Conservation (phyloP, 1,284 basidiomycete species). For the Ganoderma sp. region DNA sequence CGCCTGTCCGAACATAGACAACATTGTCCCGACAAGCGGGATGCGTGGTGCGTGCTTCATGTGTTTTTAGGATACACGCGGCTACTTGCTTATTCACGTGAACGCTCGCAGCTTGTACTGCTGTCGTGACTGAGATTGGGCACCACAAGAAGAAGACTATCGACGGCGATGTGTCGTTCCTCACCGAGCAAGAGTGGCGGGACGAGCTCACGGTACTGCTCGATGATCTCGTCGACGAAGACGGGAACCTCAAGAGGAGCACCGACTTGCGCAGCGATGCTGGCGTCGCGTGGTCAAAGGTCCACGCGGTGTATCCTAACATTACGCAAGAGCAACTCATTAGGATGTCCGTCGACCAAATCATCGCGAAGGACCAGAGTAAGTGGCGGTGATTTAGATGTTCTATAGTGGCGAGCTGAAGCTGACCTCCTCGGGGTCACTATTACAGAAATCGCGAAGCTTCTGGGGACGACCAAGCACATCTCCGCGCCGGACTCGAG, state of each 20-base stretch:
- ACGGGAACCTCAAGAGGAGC: constrained; percentile 57
- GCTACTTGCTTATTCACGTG: constrained; percentile 10
- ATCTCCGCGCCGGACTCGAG: constrained; percentile 58
- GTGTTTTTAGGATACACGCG: constrained; percentile 1
- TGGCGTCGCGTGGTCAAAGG: constrained; percentile 67
- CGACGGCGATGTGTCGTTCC: constrained; percentile 63
- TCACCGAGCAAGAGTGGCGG: constrained; percentile 61
- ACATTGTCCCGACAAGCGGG: constrained; percentile 67
- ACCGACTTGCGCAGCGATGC: constrained; percentile 63
- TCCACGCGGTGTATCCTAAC: constrained; percentile 65
- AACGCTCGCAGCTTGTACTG: constrained; percentile 58
- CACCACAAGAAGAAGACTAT: constrained; percentile 61
- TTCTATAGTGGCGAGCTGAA: neutral
- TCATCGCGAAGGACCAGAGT: constrained; percentile 55
- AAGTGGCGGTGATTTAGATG: constrained; percentile 27
- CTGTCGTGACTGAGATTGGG: constrained; percentile 66
- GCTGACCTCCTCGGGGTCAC: neutral
- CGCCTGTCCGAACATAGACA: constrained; percentile 45
- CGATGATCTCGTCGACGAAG: constrained; percentile 62
- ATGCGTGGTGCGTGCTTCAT: constrained; percentile 56
- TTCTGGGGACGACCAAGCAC: constrained; percentile 59
- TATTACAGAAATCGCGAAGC: constrained; percentile 46
- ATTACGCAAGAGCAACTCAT: constrained; percentile 54
- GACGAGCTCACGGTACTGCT: constrained; percentile 59
- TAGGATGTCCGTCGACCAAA: constrained; percentile 55